Evolutionary conservation across 179 eudicot genomes (phyloP).

Genomic region (Camellia oleifera): DNA sequence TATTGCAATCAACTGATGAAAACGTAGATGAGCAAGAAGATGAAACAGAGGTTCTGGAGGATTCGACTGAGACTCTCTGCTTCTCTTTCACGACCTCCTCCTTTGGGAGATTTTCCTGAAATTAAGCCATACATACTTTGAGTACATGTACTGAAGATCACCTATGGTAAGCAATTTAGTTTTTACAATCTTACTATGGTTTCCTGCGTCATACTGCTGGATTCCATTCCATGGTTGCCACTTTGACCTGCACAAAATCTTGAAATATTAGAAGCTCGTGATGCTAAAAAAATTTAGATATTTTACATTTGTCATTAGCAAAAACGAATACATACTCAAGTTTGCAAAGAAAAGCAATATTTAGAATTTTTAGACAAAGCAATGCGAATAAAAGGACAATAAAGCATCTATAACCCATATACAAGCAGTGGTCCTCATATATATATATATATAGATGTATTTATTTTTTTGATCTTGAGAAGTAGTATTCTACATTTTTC

Average conservation of each 20-base stretch:
- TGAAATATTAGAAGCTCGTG: neutral
- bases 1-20: constrained; percentile 75
- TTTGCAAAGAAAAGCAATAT: neutral
- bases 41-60: constrained; percentile 76
- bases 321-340: neutral
- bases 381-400: constrained; percentile 1
- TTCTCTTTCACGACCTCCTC: constrained; percentile 53
- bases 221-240: constrained; percentile 22
- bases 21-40: constrained; percentile 86
- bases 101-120: constrained; percentile 46
- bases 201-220: constrained; percentile 14
- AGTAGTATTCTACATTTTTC: neutral
- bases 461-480: neutral
- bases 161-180: neutral
- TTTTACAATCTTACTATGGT: constrained; percentile 28
- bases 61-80: constrained; percentile 60
- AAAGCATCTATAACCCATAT: neutral
- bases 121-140: neutral
- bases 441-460: neutral
- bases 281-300: neutral
- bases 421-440: neutral
- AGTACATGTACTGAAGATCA: constrained; percentile 4
- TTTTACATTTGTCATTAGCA: neutral
- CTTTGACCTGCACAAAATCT: constrained; percentile 23
- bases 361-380: neutral